Conservation (phyloP, 2,329 filamentous ascomycete species). For the Hymenotorrendiella dingleyae region DNA sequence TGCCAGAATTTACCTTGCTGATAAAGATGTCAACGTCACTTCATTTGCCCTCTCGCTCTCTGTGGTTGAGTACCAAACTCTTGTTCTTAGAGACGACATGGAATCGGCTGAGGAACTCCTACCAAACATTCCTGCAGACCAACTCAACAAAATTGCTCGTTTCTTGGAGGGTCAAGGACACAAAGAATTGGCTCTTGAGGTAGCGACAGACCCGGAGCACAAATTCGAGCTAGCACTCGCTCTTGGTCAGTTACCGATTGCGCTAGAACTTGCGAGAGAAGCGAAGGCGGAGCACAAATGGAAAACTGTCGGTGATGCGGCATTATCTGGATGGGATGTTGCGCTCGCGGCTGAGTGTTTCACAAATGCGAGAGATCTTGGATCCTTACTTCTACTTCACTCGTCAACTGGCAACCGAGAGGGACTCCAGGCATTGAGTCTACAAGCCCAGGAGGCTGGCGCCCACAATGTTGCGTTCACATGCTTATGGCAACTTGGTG, state of each 20-base stretch:
- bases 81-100: constrained; percentile 89
- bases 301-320: constrained; percentile 94
- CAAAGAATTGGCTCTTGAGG: constrained; percentile 90
- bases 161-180: constrained; percentile 97
- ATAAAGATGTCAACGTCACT: constrained; percentile 90
- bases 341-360: constrained; percentile 90
- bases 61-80: constrained; percentile 93
- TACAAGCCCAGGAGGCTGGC: constrained; percentile 68
- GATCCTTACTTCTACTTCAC: constrained; percentile 81
- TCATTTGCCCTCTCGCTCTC: constrained; percentile 87
- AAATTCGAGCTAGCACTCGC: constrained; percentile 88
- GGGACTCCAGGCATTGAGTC: constrained; percentile 66
- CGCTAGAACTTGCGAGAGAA: constrained; percentile 74
- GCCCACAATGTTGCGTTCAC: constrained; percentile 93
- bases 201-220: constrained; percentile 91
- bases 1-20: constrained; percentile 87
- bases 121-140: constrained; percentile 76
- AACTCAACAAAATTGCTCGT: constrained; percentile 96
- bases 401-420: constrained; percentile 75
- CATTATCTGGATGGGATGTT: constrained; percentile 80
- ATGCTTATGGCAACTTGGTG: constrained; percentile 78
- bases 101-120: constrained; percentile 85
- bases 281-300: constrained; percentile 94
- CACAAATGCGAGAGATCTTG: constrained; percentile 80
- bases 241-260: constrained; percentile 77